Evolutionary conservation across 2,329 filamentous ascomycete genomes (phyloP), one percentile per base, ranked within the genome.

Genomic region (Septoria linicola): DNA sequence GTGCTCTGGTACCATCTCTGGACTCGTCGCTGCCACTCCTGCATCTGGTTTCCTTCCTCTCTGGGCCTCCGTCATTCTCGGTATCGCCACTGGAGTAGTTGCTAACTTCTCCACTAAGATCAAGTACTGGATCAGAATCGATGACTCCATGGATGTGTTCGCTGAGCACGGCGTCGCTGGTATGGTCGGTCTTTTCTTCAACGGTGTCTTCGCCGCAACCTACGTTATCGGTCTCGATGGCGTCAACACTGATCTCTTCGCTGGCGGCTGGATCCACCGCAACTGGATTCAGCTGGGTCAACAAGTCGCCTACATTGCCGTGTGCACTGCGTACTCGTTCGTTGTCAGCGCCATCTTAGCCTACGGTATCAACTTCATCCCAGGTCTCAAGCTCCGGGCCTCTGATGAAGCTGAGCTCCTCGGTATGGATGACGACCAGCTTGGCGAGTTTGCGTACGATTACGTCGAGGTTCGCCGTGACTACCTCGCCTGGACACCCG

Each of bases 111-210:
- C 84, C 54, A 95, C 89, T 67, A 95, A 95, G 79, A 80, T 85
- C 70, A 85, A 85, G 72, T 85, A 82, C 73, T 84, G 81, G 81
- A 77, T 95, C 65, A 83, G 83, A 57, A 84, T 95, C 49, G 89
- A 95, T 63, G 89, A 95, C 67, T 85, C 87, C 4, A 87, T 95
- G 72, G 89, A 95, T 75, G 84, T 95, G 64, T 93, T 95, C 72
- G 89, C 89, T 60, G 88, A 93, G 72, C 89, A 95, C 80, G 89
- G 82, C 65, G 75, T 95, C 58, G 89, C 89, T 41, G 89, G 89
- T 59, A 88, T 93, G 59, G 78, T 86, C 51, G 89, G 89, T 43
- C 87, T 95, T 31, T 57, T 89, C 65, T 87, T 88, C 77, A 89
- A 88, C 73, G 85, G 75, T 40, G 76, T 89, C 63, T 88, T 89